Base-by-base conservation (phyloP, 2,329 filamentous ascomycete genomes). In the Alternaria ethzedia region DNA sequence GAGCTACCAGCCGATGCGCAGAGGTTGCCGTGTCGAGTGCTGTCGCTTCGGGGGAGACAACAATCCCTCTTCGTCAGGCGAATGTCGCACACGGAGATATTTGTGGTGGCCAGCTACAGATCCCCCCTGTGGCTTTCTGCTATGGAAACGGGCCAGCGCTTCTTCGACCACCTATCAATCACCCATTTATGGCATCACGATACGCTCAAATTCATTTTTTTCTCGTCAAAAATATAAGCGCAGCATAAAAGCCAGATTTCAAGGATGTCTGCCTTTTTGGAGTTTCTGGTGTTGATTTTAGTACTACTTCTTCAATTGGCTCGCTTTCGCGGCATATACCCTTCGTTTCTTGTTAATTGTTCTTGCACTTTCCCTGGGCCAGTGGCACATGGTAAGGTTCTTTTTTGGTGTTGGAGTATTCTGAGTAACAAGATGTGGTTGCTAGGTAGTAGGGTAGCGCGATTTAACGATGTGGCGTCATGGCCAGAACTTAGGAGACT, bases 21-120 rank as follows among this genome's bases (percentile, higher is more conserved):
- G 64, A 68, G 63, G 65, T 66, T 30, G 60, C 60, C 54, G 65
- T 54, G 58, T 78, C 81, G 41, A 64, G 60, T 46, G n/a, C 12
- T 15, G 21, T 20, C 23, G 36, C 5, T 41, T 17, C 17, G 7
- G 6, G 7, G 2, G n/a, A 23, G 10, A 43, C 15, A 49, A 30
- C 13, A n/a, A 9, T 36, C 32, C 32, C 32, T 36, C 15, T n/a
- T 5, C 15, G 32, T 9, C 32, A n/a, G 13, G 32, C 32, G 30
- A 36, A 36, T n/a, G 32, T n/a, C 32, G 0, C 30, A 15, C 15
- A n/a, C 13, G 30, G 30, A 32, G 30, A 32, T n/a, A 32, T 32
- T 30, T 36, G 20, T 15, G 12, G 28, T 15, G 6, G 20, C 30
- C 1, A 52, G 20, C 7, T 23, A 36, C 49, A 12, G 6, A 9